Percentiles rank a stretch among this genome's conserved stretches.
Conservation (phyloP, 148 eudicot genomes). For the Chenopodium suecicum region DNA sequence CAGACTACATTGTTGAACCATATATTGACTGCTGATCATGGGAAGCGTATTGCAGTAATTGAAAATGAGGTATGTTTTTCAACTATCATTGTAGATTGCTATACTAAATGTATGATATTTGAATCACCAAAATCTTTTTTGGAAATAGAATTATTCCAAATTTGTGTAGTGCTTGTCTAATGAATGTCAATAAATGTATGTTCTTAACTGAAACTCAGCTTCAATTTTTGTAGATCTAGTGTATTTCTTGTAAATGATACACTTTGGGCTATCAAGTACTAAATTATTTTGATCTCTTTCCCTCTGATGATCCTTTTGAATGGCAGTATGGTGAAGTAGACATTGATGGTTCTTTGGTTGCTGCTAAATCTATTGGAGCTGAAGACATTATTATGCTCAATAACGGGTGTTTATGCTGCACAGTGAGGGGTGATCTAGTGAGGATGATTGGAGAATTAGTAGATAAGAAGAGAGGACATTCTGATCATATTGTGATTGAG, state of each 20-base stretch:
- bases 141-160: background rate
- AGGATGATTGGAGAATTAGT: constrained; percentile 91
- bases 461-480: constrained; percentile 73
- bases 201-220: background rate
- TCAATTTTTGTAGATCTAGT: background rate
- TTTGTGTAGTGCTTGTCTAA: no score
- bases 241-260: background rate
- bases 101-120: background rate
- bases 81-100: background rate
- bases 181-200: background rate
- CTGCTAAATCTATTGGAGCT: constrained; percentile 80
- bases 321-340: constrained; percentile 54
- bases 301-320: background rate
- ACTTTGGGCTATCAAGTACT: background rate
- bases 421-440: constrained; percentile 98
- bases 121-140: background rate
- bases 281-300: background rate
- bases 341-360: constrained; percentile 72
- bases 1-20: constrained; percentile 83
- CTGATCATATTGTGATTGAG: constrained; percentile 95
- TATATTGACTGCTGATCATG: constrained; percentile 54
- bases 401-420: constrained; percentile 96
- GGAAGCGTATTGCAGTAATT: constrained; percentile 49
- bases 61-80: constrained; percentile 44
- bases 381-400: constrained; percentile 99